Base-by-base conservation (phyloP, 139 green algal species). In the Picocystis salinarum region DNA sequence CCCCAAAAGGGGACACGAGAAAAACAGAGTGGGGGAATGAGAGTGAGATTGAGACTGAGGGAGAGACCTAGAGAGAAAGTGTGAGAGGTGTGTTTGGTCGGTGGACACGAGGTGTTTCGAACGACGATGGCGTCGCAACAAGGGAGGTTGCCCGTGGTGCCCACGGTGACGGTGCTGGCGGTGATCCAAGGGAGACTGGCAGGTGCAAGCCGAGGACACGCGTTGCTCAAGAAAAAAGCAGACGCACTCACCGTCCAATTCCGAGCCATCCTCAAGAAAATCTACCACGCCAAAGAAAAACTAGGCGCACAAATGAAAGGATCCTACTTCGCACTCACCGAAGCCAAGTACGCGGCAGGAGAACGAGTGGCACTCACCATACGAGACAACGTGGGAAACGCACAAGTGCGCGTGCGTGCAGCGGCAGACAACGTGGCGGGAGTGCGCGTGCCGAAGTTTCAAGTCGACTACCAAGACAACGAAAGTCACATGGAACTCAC, bases 171-270 rank as follows among this genome's bases (percentile, higher is more conserved):
- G 6, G 71, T 93, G 7, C 17, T 93, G 55, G 74, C 71, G 6
- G 58, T 87, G 13, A 91, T 93, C 65, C 93, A 96, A 64, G 58
- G 54, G 1, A 71, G 86, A 2, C 66, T 95, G 12, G 42, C 67
- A 2, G 86, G 81, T 13, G 86, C 86, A 1, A 85, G 75, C 17
- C 93, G 94, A 55, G 86, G 86, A 2, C 82, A 95, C 48, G 72
- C 78, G 28, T 69, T 99, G 39, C 67, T 99, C 18, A 99, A 99
- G 67, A 99, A 99, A 71, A 99, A 99, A 51, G 88, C 82, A 3
- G 89, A 99, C 58, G 89, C 89, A 5, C 63, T 99, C 36, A 93
- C 80, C 11, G 73, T 96, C 62, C 70, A 78, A 4, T 88, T 85
- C 42, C 58, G 76, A 7, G 59, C 68, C 69, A 34, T 56, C 45